phyloP scores from a whole-genome alignment of 306 rosid species.

The Rosa persica region DNA sequence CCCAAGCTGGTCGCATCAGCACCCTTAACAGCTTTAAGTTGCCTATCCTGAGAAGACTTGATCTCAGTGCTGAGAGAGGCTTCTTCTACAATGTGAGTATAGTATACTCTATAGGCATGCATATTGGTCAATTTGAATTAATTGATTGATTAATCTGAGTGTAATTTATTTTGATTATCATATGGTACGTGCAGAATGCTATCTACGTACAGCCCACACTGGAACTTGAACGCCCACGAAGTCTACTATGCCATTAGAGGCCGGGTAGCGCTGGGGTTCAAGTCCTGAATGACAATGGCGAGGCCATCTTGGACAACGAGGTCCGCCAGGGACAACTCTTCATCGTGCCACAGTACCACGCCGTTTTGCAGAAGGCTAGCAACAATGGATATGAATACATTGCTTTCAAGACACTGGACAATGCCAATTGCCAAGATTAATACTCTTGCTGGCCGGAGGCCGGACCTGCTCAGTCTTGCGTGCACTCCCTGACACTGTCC shows the following conservation, averaged over 20 bases:
- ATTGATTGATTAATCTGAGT: no score
- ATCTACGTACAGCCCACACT: slow-evolving; percentile 55
- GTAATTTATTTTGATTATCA: no score
- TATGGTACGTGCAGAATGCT: slow-evolving; percentile 39
- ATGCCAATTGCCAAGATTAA: slow-evolving; percentile 31
- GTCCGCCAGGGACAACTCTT: slow-evolving; percentile 38
- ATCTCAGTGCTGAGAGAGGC: slow-evolving; percentile 34
- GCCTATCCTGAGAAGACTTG: slow-evolving; percentile 22
- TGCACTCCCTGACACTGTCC: slow-evolving; percentile 45
- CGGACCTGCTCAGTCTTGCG: slow-evolving; percentile 19
- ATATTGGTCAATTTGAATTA: no score
- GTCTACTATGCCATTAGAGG: slow-evolving; percentile 49
- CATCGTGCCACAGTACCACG: slow-evolving; percentile 59
- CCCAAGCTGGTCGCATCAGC: slow-evolving; percentile 33
- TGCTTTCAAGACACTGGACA: slow-evolving; percentile 54
- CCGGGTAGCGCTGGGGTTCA: slow-evolving; percentile 38
- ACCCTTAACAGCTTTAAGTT: slow-evolving; percentile 22
- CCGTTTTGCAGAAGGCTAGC: slow-evolving; percentile 32
- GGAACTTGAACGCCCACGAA: slow-evolving; percentile 53
- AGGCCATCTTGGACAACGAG: slow-evolving; percentile 35
- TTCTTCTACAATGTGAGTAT: slow-evolving; percentile 24
- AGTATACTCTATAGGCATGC: not conserved
- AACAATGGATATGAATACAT: slow-evolving; percentile 43
- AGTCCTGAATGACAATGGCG: slow-evolving; percentile 51
- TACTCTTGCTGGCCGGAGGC: slow-evolving; percentile 44